These are phyloP conservation scores for Vigna angularis DNA, from an alignment of 306 rosid species.

Conservation along the genomic window DNA sequence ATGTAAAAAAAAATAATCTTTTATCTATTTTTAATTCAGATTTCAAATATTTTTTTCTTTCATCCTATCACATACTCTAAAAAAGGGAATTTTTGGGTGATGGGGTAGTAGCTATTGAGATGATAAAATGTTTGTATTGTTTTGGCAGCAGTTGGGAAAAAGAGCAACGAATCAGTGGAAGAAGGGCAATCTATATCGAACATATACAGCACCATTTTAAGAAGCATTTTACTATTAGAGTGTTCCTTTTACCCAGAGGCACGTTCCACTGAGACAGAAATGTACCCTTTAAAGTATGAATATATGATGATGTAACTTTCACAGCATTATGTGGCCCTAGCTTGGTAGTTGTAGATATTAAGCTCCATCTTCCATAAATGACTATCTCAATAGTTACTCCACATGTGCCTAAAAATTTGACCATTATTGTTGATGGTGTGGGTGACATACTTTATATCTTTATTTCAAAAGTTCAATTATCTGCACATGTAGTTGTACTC, in stretches of 20 bases:
- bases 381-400: background rate
- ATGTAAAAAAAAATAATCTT: no score
- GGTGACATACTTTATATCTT: background rate
- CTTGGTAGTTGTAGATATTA: background rate
- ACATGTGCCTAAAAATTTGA: background rate
- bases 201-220: conserved; percentile 75
- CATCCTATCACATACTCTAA: background rate
- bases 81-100: background rate
- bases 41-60: background rate
- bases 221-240: background rate
- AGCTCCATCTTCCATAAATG: background rate
- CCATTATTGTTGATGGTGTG: background rate
- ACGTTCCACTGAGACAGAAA: background rate
- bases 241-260: no score
- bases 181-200: conserved; percentile 50
- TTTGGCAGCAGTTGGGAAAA: conserved; percentile 43
- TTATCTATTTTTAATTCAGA: background rate
- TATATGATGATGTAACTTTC: background rate
- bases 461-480: background rate
- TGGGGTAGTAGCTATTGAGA: no score
- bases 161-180: conserved; percentile 37
- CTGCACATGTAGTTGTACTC: background rate
- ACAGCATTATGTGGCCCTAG: background rate
- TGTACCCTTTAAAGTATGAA: background rate
- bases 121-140: no score